Conservation (phyloP, 2,329 filamentous ascomycete species). For the Xylaria hypoxylon region DNA sequence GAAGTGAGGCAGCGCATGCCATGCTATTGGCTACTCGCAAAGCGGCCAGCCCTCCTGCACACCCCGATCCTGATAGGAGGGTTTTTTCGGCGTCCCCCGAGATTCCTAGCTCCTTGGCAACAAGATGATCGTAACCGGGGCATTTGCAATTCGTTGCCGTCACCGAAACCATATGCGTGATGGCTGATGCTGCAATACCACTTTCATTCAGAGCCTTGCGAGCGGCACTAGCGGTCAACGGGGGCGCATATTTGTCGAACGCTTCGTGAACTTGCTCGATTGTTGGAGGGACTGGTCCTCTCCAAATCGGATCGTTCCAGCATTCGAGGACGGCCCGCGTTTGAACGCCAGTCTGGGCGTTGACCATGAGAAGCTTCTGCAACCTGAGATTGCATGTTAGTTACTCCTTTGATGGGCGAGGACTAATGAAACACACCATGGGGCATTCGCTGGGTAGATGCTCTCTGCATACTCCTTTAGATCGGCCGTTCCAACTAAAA, state of each 20-base stretch:
- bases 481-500: constrained; percentile 13
- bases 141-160: constrained; percentile 54
- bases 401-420: not conserved
- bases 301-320: constrained; percentile 36
- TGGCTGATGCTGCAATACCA: constrained; percentile 39
- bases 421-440: constrained; percentile 28
- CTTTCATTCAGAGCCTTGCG: constrained; percentile 51
- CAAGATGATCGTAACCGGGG: constrained; percentile 54
- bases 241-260: constrained; percentile 49
- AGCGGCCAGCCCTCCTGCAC: constrained; percentile 53
- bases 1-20: constrained; percentile 37
- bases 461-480: constrained; percentile 32
- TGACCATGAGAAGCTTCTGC: constrained; percentile 37
- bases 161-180: constrained; percentile 55
- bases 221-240: constrained; percentile 50
- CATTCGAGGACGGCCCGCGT: constrained; percentile 32
- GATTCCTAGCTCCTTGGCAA: constrained; percentile 51
- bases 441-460: constrained; percentile 30
- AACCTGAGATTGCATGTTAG: constrained; percentile 26
- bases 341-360: constrained; percentile 35
- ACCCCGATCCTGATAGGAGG: constrained; percentile 54
- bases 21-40: constrained; percentile 42
- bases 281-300: constrained; percentile 35
- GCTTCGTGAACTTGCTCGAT: constrained; percentile 46
- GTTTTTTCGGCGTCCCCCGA: constrained; percentile 48